Base-by-base conservation (phyloP, 2,329 filamentous ascomycete genomes). In the Xylariaceae sp. region DNA sequence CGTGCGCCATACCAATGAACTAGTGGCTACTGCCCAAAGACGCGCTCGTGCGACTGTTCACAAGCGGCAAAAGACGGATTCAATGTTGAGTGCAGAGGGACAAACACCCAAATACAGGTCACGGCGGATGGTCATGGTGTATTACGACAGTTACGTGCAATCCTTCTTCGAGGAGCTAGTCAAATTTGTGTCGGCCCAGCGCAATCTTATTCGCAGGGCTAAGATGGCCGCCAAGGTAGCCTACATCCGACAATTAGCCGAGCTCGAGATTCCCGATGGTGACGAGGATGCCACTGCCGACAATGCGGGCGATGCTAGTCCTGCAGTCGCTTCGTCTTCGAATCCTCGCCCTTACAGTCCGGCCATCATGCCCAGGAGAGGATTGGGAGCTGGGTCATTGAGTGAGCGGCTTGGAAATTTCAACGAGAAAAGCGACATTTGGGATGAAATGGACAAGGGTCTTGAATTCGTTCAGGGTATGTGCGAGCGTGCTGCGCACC, bases 61-160 rank as follows among this genome's bases (percentile, higher is more conserved):
- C 65, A 82, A 78, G 66, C 78, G 77, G 52, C 76, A 78, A 55
- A 77, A 80, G 56, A 78, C 80, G 10, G 75, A 80, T 23, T 84
- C 82, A 0, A 74, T 84, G 65, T 66, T 79, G 54, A 84, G 81
- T 48, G 76, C 73, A 42, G 80, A 82, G 34, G 61, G 54, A 9
- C 71, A 75, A 1, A 71, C 78, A 0, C 73, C 77, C 9, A 83
- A 85, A 62, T 88, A 88, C 71, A 85, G 89, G 57, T 86, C 85
- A 2, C 84, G 88, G 65, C 87, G 82, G 59, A 88, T 90, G 80
- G 87, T 93, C 51, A 87, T 94, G 47, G 89, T 97, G n/a, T 92
- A 91, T 74, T 97, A 97, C 71, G 92, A 97, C 71, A 90, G 88
- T 66, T 87, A 90, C 62, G 87, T 95, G 2, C 92, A 97, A 71